Percentiles rank a stretch among this genome's conserved stretches.
These are phyloP conservation scores for Ophioceras dolichostomum DNA, from an alignment of 2,329 filamentous ascomycete genomes.

Conservation along the genomic window DNA sequence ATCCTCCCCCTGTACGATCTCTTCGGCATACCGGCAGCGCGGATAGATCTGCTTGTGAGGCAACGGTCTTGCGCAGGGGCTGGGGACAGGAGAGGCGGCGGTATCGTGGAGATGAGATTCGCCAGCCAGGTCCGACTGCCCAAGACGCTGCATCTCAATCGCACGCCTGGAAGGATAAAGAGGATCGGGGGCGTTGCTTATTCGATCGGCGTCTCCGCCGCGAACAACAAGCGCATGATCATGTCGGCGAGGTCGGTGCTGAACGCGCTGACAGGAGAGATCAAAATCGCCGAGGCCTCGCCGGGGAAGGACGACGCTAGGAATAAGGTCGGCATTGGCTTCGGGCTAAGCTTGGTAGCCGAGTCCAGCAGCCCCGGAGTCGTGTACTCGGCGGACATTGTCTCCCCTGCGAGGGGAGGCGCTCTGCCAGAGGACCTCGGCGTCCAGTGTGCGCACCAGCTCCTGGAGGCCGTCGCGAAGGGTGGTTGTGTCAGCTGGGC, in stretches of 20 bases:
- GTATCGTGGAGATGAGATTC: conserved; percentile 87
- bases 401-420: conserved; percentile 64
- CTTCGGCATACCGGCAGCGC: conserved; percentile 70
- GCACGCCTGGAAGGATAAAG: conserved; percentile 75
- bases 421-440: conserved; percentile 84
- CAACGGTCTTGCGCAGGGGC: conserved; percentile 66
- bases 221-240: conserved; percentile 93
- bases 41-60: conserved; percentile 77
- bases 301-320: conserved; percentile 43
- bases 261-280: conserved; percentile 76
- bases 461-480: conserved; percentile 69
- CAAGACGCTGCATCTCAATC: conserved; percentile 79
- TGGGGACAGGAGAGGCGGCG: conserved; percentile 68
- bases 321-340: conserved; percentile 71
- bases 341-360: conserved; percentile 80
- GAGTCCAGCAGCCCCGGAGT: conserved; percentile 76
- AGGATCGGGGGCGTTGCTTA: conserved; percentile 88
- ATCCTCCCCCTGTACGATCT: conserved; percentile 80
- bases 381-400: conserved; percentile 77
- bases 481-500: conserved; percentile 71
- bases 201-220: conserved; percentile 79
- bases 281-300: conserved; percentile 60
- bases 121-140: conserved; percentile 87
- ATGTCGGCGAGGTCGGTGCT: conserved; percentile 77
- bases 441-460: conserved; percentile 73